A percentile compares a stretch with the other conserved stretches of the same genome.
These are phyloP conservation scores for Peronospora farinosa DNA, from an alignment of 352 stramenopile genomes.

Conservation along the genomic window DNA sequence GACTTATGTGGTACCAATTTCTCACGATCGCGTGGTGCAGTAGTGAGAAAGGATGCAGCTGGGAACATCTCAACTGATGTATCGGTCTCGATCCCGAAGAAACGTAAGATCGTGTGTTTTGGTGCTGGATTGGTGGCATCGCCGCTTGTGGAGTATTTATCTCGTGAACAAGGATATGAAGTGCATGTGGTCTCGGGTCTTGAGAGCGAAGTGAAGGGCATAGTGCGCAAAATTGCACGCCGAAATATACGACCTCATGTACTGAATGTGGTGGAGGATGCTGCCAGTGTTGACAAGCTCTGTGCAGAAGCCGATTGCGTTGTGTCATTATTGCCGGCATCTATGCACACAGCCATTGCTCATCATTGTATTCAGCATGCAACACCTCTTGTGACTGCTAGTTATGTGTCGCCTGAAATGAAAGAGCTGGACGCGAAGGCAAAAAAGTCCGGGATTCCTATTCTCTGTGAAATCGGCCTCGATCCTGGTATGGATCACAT, in stretches of 20 bases:
- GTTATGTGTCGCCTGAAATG: constrained; percentile 94
- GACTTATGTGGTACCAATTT: too few species aligned
- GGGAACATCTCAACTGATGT: constrained; percentile 31
- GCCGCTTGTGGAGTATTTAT: constrained; percentile 84
- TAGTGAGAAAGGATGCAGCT: constrained; percentile 51
- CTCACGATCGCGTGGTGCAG: constrained; percentile 50
- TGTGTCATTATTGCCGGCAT: constrained; percentile 90
- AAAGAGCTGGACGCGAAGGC: constrained; percentile 66
- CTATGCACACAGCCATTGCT: constrained; percentile 90
- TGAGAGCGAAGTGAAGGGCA: constrained; percentile 61
- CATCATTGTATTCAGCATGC: constrained; percentile 81
- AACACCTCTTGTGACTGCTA: constrained; percentile 91
- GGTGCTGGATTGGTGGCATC: constrained; percentile 77
- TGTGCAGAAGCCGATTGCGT: constrained; percentile 87
- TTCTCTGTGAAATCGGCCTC: constrained; percentile 93
- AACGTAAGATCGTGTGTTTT: constrained; percentile 83
- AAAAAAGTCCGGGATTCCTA: constrained; percentile 76
- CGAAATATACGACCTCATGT: constrained; percentile 64
- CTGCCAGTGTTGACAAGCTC: constrained; percentile 42
- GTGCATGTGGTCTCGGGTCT: constrained; percentile 72
- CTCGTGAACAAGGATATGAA: constrained; percentile 59
- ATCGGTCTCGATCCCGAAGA: constrained; percentile 51
- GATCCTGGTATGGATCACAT: constrained; percentile 96
- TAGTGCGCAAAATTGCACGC: constrained; percentile 61
- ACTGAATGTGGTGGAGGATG: constrained; percentile 67